Conservation (phyloP, 2,329 filamentous ascomycete genomes). For the Calonectria ilicicola region DNA sequence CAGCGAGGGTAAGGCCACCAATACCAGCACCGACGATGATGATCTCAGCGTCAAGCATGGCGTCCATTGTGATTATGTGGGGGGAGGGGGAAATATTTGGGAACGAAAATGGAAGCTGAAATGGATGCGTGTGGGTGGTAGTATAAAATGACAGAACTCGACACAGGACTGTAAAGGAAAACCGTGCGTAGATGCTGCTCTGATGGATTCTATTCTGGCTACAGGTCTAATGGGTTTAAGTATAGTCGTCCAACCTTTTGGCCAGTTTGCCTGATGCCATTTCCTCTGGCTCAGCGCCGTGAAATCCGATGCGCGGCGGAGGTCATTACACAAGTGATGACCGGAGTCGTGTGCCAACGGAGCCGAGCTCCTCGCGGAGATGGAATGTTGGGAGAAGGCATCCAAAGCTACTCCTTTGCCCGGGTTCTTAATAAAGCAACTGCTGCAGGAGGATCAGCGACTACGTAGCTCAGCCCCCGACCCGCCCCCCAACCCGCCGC, state of each 20-base stretch:
- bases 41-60: conserved; percentile 18
- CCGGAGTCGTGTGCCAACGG: background rate
- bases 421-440: conserved; percentile 4
- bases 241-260: background rate
- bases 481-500: background rate
- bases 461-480: background rate
- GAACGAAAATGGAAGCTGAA: background rate
- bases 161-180: background rate
- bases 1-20: conserved; percentile 20
- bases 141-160: background rate
- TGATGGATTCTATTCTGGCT: background rate
- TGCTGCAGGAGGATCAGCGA: background rate
- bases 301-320: conserved; percentile 16
- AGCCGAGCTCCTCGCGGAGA: conserved; percentile 15
- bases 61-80: conserved; percentile 7
- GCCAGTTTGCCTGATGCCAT: background rate
- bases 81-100: background rate
- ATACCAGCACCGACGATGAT: conserved; percentile 24
- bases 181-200: background rate
- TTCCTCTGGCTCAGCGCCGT: background rate
- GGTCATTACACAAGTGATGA: background rate
- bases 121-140: background rate
- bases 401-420: background rate
- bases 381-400: conserved; percentile 6
- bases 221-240: background rate